Evolutionary conservation across 164 flowering plant genomes (phyloP), one percentile per base, ranked within the genome.

Genomic region (Umbellularia californica): DNA sequence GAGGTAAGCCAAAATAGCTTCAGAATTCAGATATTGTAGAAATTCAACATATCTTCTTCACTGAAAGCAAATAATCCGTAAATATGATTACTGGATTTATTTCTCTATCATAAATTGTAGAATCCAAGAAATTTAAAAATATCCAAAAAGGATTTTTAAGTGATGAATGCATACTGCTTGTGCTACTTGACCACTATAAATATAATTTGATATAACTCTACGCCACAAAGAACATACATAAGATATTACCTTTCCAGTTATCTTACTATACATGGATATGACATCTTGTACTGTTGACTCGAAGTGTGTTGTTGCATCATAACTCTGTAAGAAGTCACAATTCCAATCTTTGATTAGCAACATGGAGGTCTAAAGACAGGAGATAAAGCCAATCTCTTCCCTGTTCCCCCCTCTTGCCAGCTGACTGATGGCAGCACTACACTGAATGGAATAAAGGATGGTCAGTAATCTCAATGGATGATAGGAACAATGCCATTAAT

Each of bases 241-340:
- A 55, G 20, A 55, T 55, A 55, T 83, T 84, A 93, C 98, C 97
- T 94, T 92, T 81, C 95, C 95, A 73, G 96, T 94, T n/a, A 94
- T 94, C 80, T 82, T 81, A 68, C 79, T 86, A 77, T 94, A 92
- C 91, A 92, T 83, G 25, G 79, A 79, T 51, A 94, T 75, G 74
- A 92, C 98, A 77, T 92, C 92, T 25, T 70, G 41, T 25, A 94
- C 95, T 3, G 98, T 94, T 63, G 91, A 80, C 83, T 92, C 97
- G 55, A 92, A 92, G 84, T 92, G 97, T 69, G 94, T 90, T 7
- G 92, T 86, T 62, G 91, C 87, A 82, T 92, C 96, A 78, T 90
- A 94, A 70, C 94, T 90, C 97, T 90, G 91, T 79, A 78, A 81
- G 50, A n/a, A 25, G 67, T 64, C 68, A 50, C 41, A 70, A 70